Evolutionary conservation across 2,329 filamentous ascomycete species (phyloP).

Genomic region (Thyridium curvatum): DNA sequence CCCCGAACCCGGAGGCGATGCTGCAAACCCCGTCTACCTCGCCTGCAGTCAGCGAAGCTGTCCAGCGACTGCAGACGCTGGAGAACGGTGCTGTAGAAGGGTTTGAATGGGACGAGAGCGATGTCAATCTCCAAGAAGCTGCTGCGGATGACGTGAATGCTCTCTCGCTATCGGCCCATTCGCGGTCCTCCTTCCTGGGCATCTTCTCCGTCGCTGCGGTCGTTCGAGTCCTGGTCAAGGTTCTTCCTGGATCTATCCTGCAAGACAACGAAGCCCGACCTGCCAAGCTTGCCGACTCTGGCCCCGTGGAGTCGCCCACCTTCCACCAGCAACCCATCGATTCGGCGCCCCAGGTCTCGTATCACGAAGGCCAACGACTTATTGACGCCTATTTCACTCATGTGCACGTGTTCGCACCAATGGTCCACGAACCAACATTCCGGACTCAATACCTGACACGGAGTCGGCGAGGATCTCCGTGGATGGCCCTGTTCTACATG

Average conservation of each 20-base stretch:
- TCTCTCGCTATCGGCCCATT: not conserved
- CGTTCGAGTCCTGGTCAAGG: not conserved
- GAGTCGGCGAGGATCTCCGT: not conserved
- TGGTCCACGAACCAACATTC: not conserved
- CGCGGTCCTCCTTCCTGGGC: constrained; percentile 1
- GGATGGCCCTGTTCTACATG: constrained; percentile 2
- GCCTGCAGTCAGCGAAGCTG: too few species aligned
- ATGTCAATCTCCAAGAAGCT: too few species aligned
- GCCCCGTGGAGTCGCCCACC: not conserved
- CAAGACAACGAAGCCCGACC: not conserved
- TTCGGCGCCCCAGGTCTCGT: not conserved
- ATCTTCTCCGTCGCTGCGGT: not conserved
- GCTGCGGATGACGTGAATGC: constrained; percentile 1
- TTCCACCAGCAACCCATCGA: not conserved
- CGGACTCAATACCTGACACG: too few species aligned
- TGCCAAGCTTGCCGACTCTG: not conserved
- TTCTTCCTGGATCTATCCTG: not conserved
- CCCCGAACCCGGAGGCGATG: too few species aligned
- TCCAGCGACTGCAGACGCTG: too few species aligned
- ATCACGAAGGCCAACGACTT: not conserved
- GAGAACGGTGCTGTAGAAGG: too few species aligned
- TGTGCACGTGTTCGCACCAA: not conserved
- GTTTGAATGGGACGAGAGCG: too few species aligned
- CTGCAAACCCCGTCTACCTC: too few species aligned
- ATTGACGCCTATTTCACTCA: constrained; percentile 1